Evolutionary conservation across 768 basidiomycete genomes (phyloP), one percentile per base, ranked within the genome.

Genomic region (Cantharellus anzutake): DNA sequence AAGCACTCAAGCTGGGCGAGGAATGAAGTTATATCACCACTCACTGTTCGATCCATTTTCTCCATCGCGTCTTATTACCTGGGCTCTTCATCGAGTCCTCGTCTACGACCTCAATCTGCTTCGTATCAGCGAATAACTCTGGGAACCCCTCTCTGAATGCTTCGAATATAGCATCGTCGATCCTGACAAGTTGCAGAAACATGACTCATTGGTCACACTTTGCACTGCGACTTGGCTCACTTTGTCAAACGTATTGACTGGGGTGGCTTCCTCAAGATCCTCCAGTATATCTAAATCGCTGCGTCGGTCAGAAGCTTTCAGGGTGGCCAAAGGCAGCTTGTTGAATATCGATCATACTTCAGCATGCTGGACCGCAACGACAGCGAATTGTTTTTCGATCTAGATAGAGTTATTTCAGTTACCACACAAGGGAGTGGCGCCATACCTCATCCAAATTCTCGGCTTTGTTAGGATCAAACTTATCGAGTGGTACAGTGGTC

Each of bases 301-400:
- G 44, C 44, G 44, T 48, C 44, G 35, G 14, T 14, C 38, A 37
- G 14, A 55, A 55, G 52, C 14, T 11, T 37, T 7, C 38, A 11
- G 52, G 38, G 38, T 35, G 29, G 34, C 16, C 42, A 34, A 37
- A 29, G 5, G 14, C 57, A 2, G 5, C 7, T 16, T 5, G 50
- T n/a, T 3, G 35, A 55, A 50, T 51, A 14, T 20, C 58, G 56
- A n/a, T 69, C 79, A 62, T 57, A 88, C 91, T 76, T 94, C 89
- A 51, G 93, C 89, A 64, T 98, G 91, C 69, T 99, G 93, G 57
- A 98, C 92, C 7, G 91, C 89, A 70, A 84, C 89, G 60, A 99
- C 94, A 35, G 89, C 89, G 68, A 92, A 91, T 84, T 96, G 92
- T 78, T 92, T 93, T 74, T 97, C 94, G 63, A 99, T 94, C 88